Evolutionary conservation across 192 early-diverging fungal species (phyloP), one percentile per base, ranked within the genome.

Genomic region (Diversispora epigaea): DNA sequence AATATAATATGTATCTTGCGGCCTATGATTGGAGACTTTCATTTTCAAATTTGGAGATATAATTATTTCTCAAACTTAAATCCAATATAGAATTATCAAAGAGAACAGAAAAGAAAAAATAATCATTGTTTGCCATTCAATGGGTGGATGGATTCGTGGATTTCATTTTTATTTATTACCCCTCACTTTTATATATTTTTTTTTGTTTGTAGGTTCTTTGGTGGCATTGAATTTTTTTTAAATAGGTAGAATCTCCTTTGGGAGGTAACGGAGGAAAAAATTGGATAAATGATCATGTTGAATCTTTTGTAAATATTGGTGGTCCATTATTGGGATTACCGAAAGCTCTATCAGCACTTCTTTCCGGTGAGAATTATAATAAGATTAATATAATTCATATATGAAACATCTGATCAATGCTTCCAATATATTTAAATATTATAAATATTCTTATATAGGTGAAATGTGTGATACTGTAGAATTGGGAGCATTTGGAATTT

Each of bases 11-110:
- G 94, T 80, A 91, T 40, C 80, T 96, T 54, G 93, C 93, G 0
- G 80, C 92, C 0, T 96, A 96, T 77, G 94, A 96, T 85, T 96
- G 95, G 94, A 86, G 95, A 45, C 78, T 97, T 57, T 87, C 90
- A 0, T 90, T 91, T 62, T 56, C 76, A 40, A 93, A 95, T 62
- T 81, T 96, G 3, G 93, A 97, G 76, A 80, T 79, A 97, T 77
- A 80, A 86, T 41, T 96, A 91, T 77, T 96, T 94, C 63, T 90
- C 94, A 7, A 82, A 9, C 87, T 97, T 15, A 92, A 93, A 76
- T 40, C 80, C 9, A 87, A 76, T 8, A 87, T 97, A 67, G 95
- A 97, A 78, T 54, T 86, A 1, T 73, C 82, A 11, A 76, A 82
- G 44, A 82, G 79, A 17, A 57, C 79, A 2, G 63, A 79, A 1